Evolutionary conservation across 2,329 filamentous ascomycete genomes (phyloP), one percentile per base, ranked within the genome.

Genomic region (Bertia moriformis): DNA sequence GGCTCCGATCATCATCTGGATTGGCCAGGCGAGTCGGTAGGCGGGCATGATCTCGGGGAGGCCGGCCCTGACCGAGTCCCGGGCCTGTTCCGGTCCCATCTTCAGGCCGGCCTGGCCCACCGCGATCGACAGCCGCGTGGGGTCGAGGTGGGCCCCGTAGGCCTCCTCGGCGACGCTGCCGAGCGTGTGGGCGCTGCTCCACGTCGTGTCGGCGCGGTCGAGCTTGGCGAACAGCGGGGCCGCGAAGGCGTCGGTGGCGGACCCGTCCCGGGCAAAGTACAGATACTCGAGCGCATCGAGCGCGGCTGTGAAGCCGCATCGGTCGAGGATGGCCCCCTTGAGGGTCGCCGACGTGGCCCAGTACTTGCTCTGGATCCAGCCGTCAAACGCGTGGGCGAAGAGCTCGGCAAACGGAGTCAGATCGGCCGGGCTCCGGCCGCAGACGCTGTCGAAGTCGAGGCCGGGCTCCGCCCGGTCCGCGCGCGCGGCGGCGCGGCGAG

Each of bases 121-220:
- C 14, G 63, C 67, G 17, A 84, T 70, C 2, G 73, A 67, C 5
- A 94, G 58, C 15, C 73, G 71, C 38, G 78, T 71, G 2, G 66
- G 48, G 40, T 86, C 73, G 1, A 83, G 56, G 2, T 61, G 59
- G 1, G 58, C 47, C 1, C 73, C 66, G 52, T 86, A 87, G 0
- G 82, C 76, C 41, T 78, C 78, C 42, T 86, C 82, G 1, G 81
- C 78, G 2, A 86, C 60, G 46, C 88, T 84, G 0, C 83, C 91
- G 19, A 95, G 62, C 1, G 82, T 68, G 50, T 89, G 93, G 15
- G 78, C 73, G 53, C 95, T 86, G 44, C 80, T 78, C 88, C 87
- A 95, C 24, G 60, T 61, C 4, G 51, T 56, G 51, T 61, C 66
- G 14, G 68, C 49, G 2, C 60, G 64, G 46, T 91, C 83, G 35